These are phyloP conservation scores for Cystobasidium sp. DNA, from an alignment of 1,284 basidiomycete genomes.

Conservation along the genomic window DNA sequence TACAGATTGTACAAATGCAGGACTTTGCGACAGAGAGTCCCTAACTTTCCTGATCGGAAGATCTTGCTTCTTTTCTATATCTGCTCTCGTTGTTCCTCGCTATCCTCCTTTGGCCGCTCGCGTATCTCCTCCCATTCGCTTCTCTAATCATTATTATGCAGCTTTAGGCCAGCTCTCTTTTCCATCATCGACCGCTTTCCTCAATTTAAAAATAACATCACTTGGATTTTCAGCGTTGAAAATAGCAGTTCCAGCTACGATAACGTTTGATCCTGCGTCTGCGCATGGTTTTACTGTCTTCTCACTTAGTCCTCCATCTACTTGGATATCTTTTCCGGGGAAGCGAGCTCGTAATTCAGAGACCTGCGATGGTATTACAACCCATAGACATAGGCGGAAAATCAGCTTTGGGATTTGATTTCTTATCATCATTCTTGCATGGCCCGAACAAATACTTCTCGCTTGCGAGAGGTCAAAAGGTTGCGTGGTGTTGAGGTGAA, in stretches of 20 bases:
- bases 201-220: slow-evolving; percentile 74
- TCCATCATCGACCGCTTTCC: slow-evolving; percentile 69
- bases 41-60: too few species aligned
- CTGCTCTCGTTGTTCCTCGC: too few species aligned
- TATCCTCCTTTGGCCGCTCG: background rate
- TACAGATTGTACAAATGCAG: too few species aligned
- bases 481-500: too few species aligned
- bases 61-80: too few species aligned
- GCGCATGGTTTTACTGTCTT: slow-evolving; percentile 89
- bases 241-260: slow-evolving; percentile 96
- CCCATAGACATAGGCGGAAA: background rate
- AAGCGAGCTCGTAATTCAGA: slow-evolving; percentile 88
- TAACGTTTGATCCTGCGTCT: slow-evolving; percentile 92
- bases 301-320: slow-evolving; percentile 94
- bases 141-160: background rate
- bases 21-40: too few species aligned
- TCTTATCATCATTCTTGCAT: background rate
- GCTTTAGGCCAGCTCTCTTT: slow-evolving; percentile 45
- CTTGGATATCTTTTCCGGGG: slow-evolving; percentile 91
- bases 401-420: background rate
- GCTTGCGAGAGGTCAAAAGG: too few species aligned
- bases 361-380: slow-evolving; percentile 63
- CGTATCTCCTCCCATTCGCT: background rate
- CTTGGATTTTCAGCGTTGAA: slow-evolving; percentile 81
- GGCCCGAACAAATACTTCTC: background rate